These are phyloP conservation scores for Trametes polyzona DNA, from an alignment of 1,284 basidiomycete species.

Conservation along the genomic window DNA sequence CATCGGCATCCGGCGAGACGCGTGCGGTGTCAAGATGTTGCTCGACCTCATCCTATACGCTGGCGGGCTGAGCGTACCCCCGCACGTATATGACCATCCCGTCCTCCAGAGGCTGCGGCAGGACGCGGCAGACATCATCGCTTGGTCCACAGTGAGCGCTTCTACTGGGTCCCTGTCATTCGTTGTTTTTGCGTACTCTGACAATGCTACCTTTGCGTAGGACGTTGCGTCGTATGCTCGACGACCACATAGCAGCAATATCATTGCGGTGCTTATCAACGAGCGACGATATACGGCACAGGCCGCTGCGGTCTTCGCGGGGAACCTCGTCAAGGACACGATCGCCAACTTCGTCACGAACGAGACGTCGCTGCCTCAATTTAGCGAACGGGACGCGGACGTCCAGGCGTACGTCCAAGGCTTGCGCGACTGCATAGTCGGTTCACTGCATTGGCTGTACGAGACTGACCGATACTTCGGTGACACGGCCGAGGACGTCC, in stretches of 20 bases:
- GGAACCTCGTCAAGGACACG: conserved; percentile 43
- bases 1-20: conserved; percentile 47
- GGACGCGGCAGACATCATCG: conserved; percentile 49
- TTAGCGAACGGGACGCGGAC: conserved; percentile 33
- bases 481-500: conserved; percentile 57
- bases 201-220: conserved; percentile 34
- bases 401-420: conserved; percentile 47
- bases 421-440: conserved; percentile 55
- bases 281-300: conserved; percentile 47
- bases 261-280: conserved; percentile 48
- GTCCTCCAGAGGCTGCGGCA: conserved; percentile 40
- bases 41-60: conserved; percentile 59
- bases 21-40: conserved; percentile 53
- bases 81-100: conserved; percentile 35
- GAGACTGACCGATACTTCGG: conserved; percentile 63
- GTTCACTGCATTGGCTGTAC: conserved; percentile 60
- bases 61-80: conserved; percentile 48
- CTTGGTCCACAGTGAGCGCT: conserved; percentile 50
- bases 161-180: too few species aligned
- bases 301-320: conserved; percentile 51
- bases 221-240: conserved; percentile 54
- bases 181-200: neutral
- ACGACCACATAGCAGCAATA: conserved; percentile 46
- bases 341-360: conserved; percentile 42
- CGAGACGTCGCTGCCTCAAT: conserved; percentile 34